These are phyloP conservation scores for Silene coronaria DNA, from an alignment of 179 eudicot species.

Conservation along the genomic window DNA sequence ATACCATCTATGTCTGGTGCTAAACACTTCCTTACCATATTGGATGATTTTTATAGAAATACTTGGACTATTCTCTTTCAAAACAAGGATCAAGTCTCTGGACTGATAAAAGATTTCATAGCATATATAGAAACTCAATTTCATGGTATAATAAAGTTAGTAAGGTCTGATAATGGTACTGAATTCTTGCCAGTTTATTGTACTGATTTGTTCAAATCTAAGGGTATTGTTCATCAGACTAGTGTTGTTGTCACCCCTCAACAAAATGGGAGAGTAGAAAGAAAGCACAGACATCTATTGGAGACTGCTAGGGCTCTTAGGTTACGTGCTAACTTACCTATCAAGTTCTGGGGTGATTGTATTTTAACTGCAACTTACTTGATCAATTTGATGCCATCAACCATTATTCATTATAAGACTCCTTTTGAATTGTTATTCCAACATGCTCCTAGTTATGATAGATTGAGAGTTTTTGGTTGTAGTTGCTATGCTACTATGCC, in stretches of 20 bases:
- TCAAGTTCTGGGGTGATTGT: background rate
- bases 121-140: background rate
- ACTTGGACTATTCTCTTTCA: too few relatives aligned
- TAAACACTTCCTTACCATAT: too few relatives aligned
- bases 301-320: background rate
- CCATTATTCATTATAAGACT: background rate
- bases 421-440: background rate
- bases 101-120: too few relatives aligned
- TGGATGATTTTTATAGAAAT: too few relatives aligned
- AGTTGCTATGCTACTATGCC: background rate
- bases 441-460: rapidly evolving
- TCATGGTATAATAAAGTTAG: background rate
- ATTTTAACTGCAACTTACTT: background rate
- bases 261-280: background rate
- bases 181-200: background rate
- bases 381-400: background rate
- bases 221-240: background rate
- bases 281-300: background rate
- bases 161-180: background rate
- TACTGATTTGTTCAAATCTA: background rate
- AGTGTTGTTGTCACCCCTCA: background rate
- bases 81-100: too few relatives aligned
- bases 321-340: background rate
- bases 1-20: too few relatives aligned
- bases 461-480: background rate